Percentiles rank a stretch among this genome's conserved stretches.
phyloP scores from a whole-genome alignment of 305 asterid species.

The Fraxinus floribunda region DNA sequence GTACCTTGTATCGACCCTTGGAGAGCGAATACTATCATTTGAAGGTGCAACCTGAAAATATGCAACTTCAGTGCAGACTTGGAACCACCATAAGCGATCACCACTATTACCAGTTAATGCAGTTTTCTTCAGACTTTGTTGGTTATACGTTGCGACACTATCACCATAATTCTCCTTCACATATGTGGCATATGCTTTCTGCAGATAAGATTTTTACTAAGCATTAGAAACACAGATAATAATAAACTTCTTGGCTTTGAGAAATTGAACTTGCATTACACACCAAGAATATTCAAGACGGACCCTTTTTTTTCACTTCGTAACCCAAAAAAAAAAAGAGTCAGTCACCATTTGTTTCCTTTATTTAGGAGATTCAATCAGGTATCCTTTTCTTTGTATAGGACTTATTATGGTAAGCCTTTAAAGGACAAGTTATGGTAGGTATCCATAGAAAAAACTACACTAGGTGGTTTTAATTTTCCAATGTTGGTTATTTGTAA shows the following conservation, averaged over 20 bases:
- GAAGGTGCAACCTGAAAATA: conserved; percentile 95
- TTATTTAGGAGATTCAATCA: not conserved
- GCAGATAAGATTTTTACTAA: conserved; percentile 31
- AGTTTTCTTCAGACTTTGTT: conserved; percentile 60
- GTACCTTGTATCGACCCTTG: conserved; percentile 68
- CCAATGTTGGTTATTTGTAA: not conserved
- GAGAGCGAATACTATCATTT: conserved; percentile 88
- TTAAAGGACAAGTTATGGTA: not conserved
- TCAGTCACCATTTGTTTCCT: not conserved
- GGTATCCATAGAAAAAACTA: not conserved
- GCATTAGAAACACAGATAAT: not conserved
- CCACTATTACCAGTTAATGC: conserved; percentile 39
- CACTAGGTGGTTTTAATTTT: not conserved
- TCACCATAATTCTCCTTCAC: conserved; percentile 72
- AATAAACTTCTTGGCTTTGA: not conserved
- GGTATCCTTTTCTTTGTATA: not conserved
- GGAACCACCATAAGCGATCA: conserved; percentile 99
- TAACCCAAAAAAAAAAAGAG: not conserved
- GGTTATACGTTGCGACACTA: conserved; percentile 65
- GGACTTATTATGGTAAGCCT: not conserved
- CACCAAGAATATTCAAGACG: not conserved
- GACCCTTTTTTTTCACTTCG: not conserved
- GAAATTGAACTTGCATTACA: not conserved
- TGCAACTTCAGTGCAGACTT: conserved; percentile 98
- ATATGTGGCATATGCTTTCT: conserved; percentile 87